Base-by-base conservation (phyloP, 1,284 basidiomycete species). In the Ceratobasidium sp. region DNA sequence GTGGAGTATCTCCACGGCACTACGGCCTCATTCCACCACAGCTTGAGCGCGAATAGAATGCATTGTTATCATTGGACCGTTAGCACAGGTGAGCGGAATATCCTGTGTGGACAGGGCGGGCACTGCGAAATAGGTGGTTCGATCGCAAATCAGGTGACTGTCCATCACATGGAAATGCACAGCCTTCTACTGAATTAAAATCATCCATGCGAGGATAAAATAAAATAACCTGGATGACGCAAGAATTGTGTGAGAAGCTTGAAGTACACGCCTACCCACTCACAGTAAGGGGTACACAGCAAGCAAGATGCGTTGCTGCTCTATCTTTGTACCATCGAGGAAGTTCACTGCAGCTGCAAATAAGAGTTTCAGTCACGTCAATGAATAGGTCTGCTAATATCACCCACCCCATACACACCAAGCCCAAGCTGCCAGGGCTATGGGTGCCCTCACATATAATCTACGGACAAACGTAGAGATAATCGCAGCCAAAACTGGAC, bases 391-490 rank as follows among this genome's bases (percentile, higher is more conserved):
- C 14, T 23, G 34, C 41, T 28, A 62, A 36, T 43, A 23, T 18
- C 9, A 82, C 86, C 77, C 78, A 97, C 95, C 95, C 94, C 95
- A 98, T 70, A 97, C 92, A 79, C 91, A 94, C 96, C 96, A 98
- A 43, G 85, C 94, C 91, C 94, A 96, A 26, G 92, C 92, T 18
- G 88, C 85, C 21, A 96, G 80, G 46, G 94, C 91, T 41, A 98
- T 81, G 2, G 95, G 95, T 32, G 90, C 89, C 69, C 96, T 87
- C 73, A 98, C 85, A 80, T 92, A 97, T 58, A 98, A 90, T 53
- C 89, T 83, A 73, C 87, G 92, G 23, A 97, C 89, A 76, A 97
- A 94, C 76, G 92, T 91, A 0, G 93, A 88, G 55, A 97, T 85
- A 52, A 97, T 83, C 2, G 94, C 95, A 1, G 96, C 95, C 53